These are phyloP conservation scores for Pleurotus ostreatus DNA, from an alignment of 768 basidiomycete species.

Conservation along the genomic window DNA sequence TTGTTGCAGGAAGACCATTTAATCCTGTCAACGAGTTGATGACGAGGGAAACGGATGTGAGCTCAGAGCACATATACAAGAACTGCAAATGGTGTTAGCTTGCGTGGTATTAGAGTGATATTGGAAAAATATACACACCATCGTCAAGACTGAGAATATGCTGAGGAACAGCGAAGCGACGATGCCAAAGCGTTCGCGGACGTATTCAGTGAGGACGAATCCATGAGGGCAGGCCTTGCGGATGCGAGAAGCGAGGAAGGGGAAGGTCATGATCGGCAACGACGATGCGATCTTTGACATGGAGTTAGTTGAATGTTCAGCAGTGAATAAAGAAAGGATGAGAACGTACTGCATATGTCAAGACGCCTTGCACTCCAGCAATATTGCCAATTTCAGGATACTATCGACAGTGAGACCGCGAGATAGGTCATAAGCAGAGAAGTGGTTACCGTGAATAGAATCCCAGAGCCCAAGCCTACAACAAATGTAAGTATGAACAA, in stretches of 20 bases:
- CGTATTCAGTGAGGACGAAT: slow-evolving; percentile 4
- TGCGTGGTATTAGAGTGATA: neutral
- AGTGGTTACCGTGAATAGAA: neutral
- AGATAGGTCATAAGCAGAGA: neutral
- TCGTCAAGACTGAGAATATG: slow-evolving; percentile 6
- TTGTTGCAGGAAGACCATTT: slow-evolving; percentile 4
- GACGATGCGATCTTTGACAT: neutral
- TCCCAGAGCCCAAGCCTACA: slow-evolving; percentile 4
- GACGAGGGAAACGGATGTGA: slow-evolving; percentile 4
- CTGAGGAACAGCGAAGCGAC: slow-evolving; percentile 1
- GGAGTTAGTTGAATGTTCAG: neutral
- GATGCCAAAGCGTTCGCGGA: neutral
- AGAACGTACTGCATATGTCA: slow-evolving; percentile 3
- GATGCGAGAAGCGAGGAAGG: slow-evolving; percentile 4
- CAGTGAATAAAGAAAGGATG: no score
- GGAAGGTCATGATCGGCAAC: slow-evolving; percentile 8
- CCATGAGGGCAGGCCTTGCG: slow-evolving; percentile 7
- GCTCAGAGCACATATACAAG: slow-evolving; percentile 1
- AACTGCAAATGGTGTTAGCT: neutral
- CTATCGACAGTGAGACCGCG: neutral
- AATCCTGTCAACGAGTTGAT: slow-evolving; percentile 1
- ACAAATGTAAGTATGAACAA: neutral
- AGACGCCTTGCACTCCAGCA: slow-evolving; percentile 1
- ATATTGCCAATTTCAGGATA: slow-evolving; percentile 7
- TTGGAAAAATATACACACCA: neutral